Evolutionary conservation across 352 stramenopile species (phyloP).

Genomic region (Thalassiosira gravida): DNA sequence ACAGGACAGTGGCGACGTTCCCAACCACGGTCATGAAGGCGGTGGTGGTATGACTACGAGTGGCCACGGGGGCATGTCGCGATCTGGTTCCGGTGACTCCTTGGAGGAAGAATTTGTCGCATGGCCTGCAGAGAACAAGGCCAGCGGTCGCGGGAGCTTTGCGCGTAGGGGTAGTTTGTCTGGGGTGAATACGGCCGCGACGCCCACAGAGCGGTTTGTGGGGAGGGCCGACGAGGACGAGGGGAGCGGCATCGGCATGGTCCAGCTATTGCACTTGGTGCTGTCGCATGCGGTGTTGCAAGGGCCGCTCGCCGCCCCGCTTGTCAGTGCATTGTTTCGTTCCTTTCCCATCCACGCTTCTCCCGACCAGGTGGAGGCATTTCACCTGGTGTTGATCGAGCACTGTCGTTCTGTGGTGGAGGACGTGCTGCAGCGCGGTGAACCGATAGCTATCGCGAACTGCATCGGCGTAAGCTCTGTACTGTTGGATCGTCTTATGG

Average conservation of each 20-base stretch:
- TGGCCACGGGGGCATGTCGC: background rate
- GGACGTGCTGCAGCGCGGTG: constrained; percentile 75
- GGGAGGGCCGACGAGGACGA: constrained; percentile 56
- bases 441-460: constrained; percentile 77
- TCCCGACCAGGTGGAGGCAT: constrained; percentile 82
- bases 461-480: constrained; percentile 81
- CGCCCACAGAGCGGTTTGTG: constrained; percentile 75
- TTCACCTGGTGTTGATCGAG: constrained; percentile 83
- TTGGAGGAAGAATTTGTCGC: constrained; percentile 37
- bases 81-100: constrained; percentile 26
- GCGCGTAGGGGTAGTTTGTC: constrained; percentile 52
- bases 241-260: constrained; percentile 71
- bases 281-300: constrained; percentile 74
- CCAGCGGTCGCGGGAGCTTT: background rate
- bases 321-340: constrained; percentile 77
- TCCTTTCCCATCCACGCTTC: constrained; percentile 85
- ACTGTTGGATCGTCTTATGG: constrained; percentile 79
- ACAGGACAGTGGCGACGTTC: background rate
- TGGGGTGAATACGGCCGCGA: constrained; percentile 42
- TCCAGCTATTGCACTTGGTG: constrained; percentile 78
- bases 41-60: background rate
- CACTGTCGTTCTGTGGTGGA: constrained; percentile 75
- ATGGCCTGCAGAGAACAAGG: constrained; percentile 34
- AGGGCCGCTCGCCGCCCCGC: constrained; percentile 68
- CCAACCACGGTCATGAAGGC: background rate